Base-by-base conservation (phyloP, 179 eudicot species). In the Spergularia azorica region DNA sequence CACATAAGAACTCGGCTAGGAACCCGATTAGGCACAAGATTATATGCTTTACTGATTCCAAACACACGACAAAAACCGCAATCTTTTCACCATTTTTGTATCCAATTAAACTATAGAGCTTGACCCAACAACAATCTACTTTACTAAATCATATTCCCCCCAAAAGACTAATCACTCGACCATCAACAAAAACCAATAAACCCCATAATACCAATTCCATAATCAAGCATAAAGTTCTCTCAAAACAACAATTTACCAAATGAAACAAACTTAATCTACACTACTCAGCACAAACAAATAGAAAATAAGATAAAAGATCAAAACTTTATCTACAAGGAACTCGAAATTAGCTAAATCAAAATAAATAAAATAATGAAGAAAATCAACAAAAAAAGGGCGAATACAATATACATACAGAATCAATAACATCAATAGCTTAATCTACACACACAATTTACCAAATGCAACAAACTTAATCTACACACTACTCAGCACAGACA, bases 341-440 rank as follows among this genome's bases (percentile, higher is more conserved):
- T 51, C 17, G 7, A 11, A 9, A 11, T 46, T 18, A 2, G 9
- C 43, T 39, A 20, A 59, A 60, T 41, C 9, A n/a, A 57, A 78
- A 64, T 2, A 0, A 36, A 0, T 14, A 0, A 41, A 10, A 64
- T 9, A 3, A 46, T 52, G 32, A 46, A 68, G 0, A 0, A 48
- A 68, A 17, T 38, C 16, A 12, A 17, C 26, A 65, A 60, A 16
- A 55, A 51, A 8, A 0, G 38, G 43, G 16, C 20, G 26, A 3
- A 70, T n/a, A n/a, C n/a, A n/a, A n/a, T n/a, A 10, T 67, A 48
- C 94, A 73, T 90, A 95, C 98, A 70, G 95, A 84, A 41, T 95
- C 98, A 77, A 95, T 84, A 76, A 95, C 94, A 74, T 88, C 79
- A 67, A 70, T 32, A 39, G 20, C 14, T 20, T 39, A 9, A 0